Base-by-base conservation (phyloP, 2,329 filamentous ascomycete genomes). In the Colletotrichum shisoi region DNA sequence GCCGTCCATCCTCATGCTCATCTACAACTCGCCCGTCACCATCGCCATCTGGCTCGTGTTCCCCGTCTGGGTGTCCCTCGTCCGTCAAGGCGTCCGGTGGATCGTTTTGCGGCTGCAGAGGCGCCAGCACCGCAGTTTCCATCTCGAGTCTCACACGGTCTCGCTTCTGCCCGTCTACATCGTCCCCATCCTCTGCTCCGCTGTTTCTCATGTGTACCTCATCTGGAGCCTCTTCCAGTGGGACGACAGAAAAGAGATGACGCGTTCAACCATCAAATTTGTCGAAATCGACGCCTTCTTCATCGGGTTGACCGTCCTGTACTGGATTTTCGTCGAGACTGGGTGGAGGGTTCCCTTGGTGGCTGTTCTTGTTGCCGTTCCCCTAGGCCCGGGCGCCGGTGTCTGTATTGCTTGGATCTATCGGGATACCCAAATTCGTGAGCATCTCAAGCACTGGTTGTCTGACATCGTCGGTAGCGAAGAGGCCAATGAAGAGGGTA, bases 241-340 rank as follows among this genome's bases (percentile, higher is more conserved):
- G 11, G 82, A 85, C 54, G 82, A 85, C 70, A 76, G 82, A 42
- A 77, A 77, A 52, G 79, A 84, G 70, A 79, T 85, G 79, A 85
- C 84, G n/a, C 78, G 79, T 42, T 79, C 81, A 13, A 79, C 78
- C 0, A 72, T 82, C 57, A 75, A 74, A 53, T 81, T 84, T 59
- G 78, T 86, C 60, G 78, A 81, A 71, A 79, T 86, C 53, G 79
- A 86, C 67, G 69, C 77, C 6, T 73, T 79, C 27, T 84, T 81
- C 68, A 76, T 84, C 51, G 76, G 74, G 2, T 74, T 81, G 70
- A 84, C 83, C 1, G 79, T 84, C 4, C 69, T 85, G 39, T 86
- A 85, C 72, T 86, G 84, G 83, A 74, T 85, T 40, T 73, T 85
- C 45, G 81, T 83, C 17, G 84, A 86, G 73, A 79, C 80, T 0